Evolutionary conservation across 2,329 filamentous ascomycete genomes (phyloP), one percentile per base, ranked within the genome.

Genomic region (Stemphylium beticola): DNA sequence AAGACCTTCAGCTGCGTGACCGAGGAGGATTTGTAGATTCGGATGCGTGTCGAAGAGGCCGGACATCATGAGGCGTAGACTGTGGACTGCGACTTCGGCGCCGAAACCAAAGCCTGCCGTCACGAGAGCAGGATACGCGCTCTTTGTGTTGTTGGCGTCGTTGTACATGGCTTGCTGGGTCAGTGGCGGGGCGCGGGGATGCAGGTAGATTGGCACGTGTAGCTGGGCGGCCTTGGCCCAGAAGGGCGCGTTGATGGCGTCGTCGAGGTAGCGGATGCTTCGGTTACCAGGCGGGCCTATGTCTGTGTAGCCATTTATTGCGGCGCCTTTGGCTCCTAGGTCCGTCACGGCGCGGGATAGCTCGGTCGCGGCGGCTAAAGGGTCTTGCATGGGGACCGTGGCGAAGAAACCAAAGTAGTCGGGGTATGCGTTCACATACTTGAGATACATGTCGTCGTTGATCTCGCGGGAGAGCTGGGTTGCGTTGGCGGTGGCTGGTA

Each of bases 401-500:
- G 29, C 29, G 43, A 46, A 46, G 18, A 46, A 46, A n/a, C 43
- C 43, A 22, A 46, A 46, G 29, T 31, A 14, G 6, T 24, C 32
- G 4, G 43, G 43, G 18, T 46, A 36, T 12, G 43, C 43, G 8
- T 20, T 37, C 9, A 22, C 29, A 11, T 46, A 46, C 7, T 14
- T 46, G 10, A 33, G 14, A 17, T 46, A 17, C 7, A 46, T 15
- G 2, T 34, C 40, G 26, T 46, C 32, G 43, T 46, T 46, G 43
- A 22, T 33, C 11, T 4, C 31, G 10, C 11, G 10, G 3, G 31
- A 33, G 31, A 33, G n/a, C 11, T 11, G 10, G 10, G n/a, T n/a
- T 33, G 31, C 31, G n/a, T 11, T 12, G 10, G 31, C 31, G 31
- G 4, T 33, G 31, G 11, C n/a, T 3, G 7, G 29, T 12, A 32